phyloP scores from a whole-genome alignment of 2,329 filamentous ascomycete genomes.

The Talaromyces sp. region DNA sequence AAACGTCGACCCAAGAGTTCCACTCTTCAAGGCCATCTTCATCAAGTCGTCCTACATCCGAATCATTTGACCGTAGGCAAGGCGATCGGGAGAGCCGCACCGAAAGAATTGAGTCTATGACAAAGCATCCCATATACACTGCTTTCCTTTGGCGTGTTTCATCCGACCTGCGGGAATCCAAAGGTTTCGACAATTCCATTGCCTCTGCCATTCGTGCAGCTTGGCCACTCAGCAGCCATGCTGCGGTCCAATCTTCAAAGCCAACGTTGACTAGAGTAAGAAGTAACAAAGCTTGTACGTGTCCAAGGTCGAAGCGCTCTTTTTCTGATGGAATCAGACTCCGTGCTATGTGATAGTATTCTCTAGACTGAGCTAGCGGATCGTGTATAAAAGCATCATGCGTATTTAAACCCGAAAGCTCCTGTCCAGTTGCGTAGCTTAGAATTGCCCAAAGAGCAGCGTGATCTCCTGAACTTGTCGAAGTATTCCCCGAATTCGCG shows the following conservation, averaged over 20 bases:
- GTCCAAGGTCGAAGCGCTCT: slow-evolving; percentile 41
- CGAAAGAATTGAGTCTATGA: slow-evolving; percentile 55
- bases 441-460: slow-evolving; percentile 47
- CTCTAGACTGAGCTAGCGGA: slow-evolving; percentile 30
- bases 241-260: slow-evolving; percentile 47
- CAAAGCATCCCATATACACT: slow-evolving; percentile 53
- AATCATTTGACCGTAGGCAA: slow-evolving; percentile 49
- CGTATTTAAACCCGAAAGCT: slow-evolving; percentile 21
- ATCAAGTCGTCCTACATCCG: slow-evolving; percentile 53
- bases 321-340: slow-evolving; percentile 41
- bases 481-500: slow-evolving; percentile 34
- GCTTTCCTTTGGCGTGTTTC: slow-evolving; percentile 41
- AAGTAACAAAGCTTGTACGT: slow-evolving; percentile 46
- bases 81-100: slow-evolving; percentile 47
- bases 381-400: slow-evolving; percentile 16
- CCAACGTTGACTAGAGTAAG: slow-evolving; percentile 53
- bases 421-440: slow-evolving; percentile 43
- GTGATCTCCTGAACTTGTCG: slow-evolving; percentile 42
- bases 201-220: slow-evolving; percentile 51
- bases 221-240: slow-evolving; percentile 55
- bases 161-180: slow-evolving; percentile 32
- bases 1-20: slow-evolving; percentile 65
- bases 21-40: slow-evolving; percentile 72
- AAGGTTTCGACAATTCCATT: slow-evolving; percentile 34
- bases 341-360: slow-evolving; percentile 39